Conservation (phyloP, 106 monocot genomes). For the Vanilla planifolia region DNA sequence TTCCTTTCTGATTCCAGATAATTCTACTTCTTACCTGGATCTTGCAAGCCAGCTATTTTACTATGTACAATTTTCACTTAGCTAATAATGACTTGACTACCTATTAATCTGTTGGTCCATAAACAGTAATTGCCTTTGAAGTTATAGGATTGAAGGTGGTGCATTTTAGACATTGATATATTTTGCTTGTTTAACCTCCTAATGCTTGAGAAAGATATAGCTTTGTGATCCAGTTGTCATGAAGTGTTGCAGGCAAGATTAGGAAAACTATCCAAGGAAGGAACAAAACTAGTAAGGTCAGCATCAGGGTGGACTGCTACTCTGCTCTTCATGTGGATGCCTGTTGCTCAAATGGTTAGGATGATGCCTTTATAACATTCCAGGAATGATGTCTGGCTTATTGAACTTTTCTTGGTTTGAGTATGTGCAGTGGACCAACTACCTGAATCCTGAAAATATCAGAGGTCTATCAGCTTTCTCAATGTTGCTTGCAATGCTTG, state of each 20-base stretch:
- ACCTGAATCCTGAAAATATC: slow-evolving; percentile 88
- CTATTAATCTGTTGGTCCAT: no score
- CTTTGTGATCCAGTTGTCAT: background rate
- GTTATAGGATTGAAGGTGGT: no score
- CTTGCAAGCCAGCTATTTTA: no score
- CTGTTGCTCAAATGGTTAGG: slow-evolving; percentile 70
- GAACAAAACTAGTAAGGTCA: slow-evolving; percentile 51
- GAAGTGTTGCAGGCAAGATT: slow-evolving; percentile 60
- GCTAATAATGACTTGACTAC: no score
- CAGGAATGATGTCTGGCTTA: background rate
- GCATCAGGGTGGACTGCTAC: slow-evolving; percentile 96
- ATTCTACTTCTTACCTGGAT: no score
- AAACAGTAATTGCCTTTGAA: no score
- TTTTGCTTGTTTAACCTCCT: no score
- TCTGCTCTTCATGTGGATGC: slow-evolving; percentile 98
- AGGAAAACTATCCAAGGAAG: slow-evolving; percentile 55
- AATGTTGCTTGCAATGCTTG: slow-evolving; percentile 90
- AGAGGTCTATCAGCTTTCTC: slow-evolving; percentile 84
- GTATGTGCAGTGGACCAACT: slow-evolving; percentile 84
- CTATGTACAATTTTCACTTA: no score
- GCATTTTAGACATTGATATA: no score
- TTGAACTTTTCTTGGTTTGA: background rate
- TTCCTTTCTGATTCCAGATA: no score
- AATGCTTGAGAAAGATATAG: background rate
- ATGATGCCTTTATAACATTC: background rate